These are phyloP conservation scores for Camillea tinctor DNA, from an alignment of 2,329 filamentous ascomycete species.

Conservation along the genomic window DNA sequence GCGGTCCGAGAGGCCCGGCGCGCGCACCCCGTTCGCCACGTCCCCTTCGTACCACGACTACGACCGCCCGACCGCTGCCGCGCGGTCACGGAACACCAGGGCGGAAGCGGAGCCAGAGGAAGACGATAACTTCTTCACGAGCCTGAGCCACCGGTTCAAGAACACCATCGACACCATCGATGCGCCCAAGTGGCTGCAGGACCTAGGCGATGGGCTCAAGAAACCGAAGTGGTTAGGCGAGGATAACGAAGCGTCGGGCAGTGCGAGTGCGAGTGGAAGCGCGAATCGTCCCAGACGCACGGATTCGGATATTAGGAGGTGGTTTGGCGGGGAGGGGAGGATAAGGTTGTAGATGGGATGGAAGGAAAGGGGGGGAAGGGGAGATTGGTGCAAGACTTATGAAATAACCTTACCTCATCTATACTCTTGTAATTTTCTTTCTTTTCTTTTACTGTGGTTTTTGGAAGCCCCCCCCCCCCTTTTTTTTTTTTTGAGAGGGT, in stretches of 20 bases:
- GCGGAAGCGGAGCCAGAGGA: conserved; percentile 49
- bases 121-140: conserved; percentile 80
- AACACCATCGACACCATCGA: conserved; percentile 89
- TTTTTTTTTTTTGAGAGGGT: background rate
- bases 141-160: conserved; percentile 79
- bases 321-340: conserved; percentile 54
- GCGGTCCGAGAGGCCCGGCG: conserved; percentile 34
- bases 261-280: conserved; percentile 23
- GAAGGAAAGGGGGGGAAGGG: no score
- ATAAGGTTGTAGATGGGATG: conserved; percentile 27
- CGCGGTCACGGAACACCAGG: background rate
- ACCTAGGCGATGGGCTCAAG: conserved; percentile 67
- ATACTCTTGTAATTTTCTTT: background rate
- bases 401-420: background rate
- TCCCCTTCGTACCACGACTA: conserved; percentile 38
- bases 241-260: conserved; percentile 47
- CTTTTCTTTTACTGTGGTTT: background rate
- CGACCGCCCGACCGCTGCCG: conserved; percentile 15
- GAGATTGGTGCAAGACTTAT: background rate
- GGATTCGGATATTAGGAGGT: conserved; percentile 51
- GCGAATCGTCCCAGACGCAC: conserved; percentile 16
- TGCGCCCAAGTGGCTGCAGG: conserved; percentile 78
- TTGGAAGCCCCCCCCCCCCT: background rate
- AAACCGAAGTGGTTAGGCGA: conserved; percentile 77
- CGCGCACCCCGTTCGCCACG: conserved; percentile 44